Evolutionary conservation across 176 grass and related monocot species (phyloP).

Genomic region (Carex cristatella): DNA sequence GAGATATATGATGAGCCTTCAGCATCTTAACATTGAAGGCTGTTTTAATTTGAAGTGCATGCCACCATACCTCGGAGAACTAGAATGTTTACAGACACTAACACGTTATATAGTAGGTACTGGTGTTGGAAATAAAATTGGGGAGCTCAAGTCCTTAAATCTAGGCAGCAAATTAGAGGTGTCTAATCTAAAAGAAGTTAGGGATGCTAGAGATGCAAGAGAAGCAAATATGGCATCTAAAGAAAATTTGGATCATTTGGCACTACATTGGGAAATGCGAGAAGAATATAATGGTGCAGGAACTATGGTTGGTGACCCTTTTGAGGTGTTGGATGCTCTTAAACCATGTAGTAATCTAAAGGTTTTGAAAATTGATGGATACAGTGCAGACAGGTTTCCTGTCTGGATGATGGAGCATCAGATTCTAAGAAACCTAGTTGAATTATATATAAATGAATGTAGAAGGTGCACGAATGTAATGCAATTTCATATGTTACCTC

Average conservation of each 20-base stretch:
- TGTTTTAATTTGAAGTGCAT: not conserved
- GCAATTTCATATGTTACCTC: too few species aligned
- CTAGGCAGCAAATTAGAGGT: not conserved
- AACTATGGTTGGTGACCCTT: too few species aligned
- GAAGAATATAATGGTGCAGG: too few species aligned
- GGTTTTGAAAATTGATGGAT: too few species aligned
- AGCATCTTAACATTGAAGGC: conserved; percentile 1
- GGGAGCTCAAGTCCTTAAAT: conserved; percentile 25
- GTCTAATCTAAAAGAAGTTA: not conserved
- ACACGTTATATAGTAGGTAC: not conserved
- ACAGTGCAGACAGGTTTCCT: too few species aligned
- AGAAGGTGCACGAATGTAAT: too few species aligned
- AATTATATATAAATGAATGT: too few species aligned
- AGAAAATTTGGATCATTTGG: not conserved
- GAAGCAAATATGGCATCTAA: conserved; percentile 1
- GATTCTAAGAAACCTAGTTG: too few species aligned
- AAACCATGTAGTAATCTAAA: too few species aligned
- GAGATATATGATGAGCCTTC: conserved; percentile 26
- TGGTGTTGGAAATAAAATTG: conserved; percentile 3
- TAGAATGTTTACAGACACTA: conserved; percentile 10
- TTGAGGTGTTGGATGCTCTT: too few species aligned
- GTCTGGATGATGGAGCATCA: not conserved
- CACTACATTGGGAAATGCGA: not conserved
- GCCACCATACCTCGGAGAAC: conserved; percentile 1
- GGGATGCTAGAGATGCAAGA: conserved; percentile 3